Base-by-base conservation (phyloP, 2,329 filamentous ascomycete species). In the Aschersonia sp. region DNA sequence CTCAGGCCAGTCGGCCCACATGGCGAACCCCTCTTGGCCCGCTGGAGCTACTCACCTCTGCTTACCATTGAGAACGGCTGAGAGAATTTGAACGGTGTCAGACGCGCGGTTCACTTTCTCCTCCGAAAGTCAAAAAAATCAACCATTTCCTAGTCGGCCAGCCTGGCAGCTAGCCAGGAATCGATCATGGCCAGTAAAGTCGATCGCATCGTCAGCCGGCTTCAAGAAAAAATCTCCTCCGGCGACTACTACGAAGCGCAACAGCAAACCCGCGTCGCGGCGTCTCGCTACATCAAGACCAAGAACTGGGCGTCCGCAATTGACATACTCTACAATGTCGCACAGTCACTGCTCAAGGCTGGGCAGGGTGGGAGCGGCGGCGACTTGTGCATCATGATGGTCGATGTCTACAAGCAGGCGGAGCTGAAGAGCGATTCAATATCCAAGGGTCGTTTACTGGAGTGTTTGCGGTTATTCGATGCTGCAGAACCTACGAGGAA, bases 161-260 rank as follows among this genome's bases (percentile, higher is more conserved):
- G 22, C 22, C 22, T 22, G 22, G 22, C 22, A 22, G 22, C 22
- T 22, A 22, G 22, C 22, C 22, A 22, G 22, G 22, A 22, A 22
- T 22, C 4, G 22, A 22, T 40, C 50, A 67, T 67, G 65, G 62
- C 65, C 46, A 66, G 53, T 58, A 66, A 67, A 53, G 65, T 66
- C 54, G 63, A 67, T 42, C 62, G 62, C 43, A 79, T 79, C 63
- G 77, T 79, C 56, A 62, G 71, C 49, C 73, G 76, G 30, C 81
- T 95, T 63, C 85, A 90, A 68, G 74, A 84, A 66, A 90, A 87
- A 66, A 95, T 95, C 66, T 74, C 79, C 55, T 87, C 94, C 66
- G 90, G 89, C 59, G 83, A 92, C 63, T 95, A 80, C 74, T 98
- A 98, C 71, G 92, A 98, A 76, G 92, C 92, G 49, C 90, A 97